These are phyloP conservation scores for Tetrapisispora pingtungensis DNA, from an alignment of 805 yeast species.

Conservation along the genomic window DNA sequence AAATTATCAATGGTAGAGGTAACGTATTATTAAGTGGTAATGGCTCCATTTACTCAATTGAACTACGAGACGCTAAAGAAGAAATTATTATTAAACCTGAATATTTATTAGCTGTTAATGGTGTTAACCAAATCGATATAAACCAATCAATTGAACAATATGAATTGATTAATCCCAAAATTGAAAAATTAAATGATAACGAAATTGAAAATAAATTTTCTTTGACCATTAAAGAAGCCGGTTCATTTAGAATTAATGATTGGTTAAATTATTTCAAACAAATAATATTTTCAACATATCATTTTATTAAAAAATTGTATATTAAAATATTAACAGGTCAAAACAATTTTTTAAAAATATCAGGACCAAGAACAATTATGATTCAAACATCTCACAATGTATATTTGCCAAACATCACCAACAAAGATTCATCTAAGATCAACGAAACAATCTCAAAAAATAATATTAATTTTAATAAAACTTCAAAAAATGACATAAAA, in stretches of 20 bases:
- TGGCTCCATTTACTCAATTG: constrained; percentile 23
- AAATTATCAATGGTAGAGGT: constrained; percentile 25
- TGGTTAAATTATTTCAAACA: background rate
- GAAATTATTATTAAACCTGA: constrained; percentile 22
- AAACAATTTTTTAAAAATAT: constrained; percentile 19
- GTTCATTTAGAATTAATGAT: background rate
- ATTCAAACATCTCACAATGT: constrained; percentile 16
- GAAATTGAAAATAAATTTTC: background rate
- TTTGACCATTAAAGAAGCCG: background rate
- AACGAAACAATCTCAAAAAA: constrained; percentile 1
- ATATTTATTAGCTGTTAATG: constrained; percentile 25
- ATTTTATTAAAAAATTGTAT: constrained; percentile 8
- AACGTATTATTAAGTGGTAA: constrained; percentile 22
- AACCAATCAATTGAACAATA: constrained; percentile 9
- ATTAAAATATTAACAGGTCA: constrained; percentile 14
- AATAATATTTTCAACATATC: background rate
- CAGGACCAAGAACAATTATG: constrained; percentile 28
- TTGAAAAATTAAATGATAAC: background rate
- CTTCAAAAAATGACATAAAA: background rate
- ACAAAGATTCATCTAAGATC: background rate
- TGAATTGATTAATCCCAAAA: background rate
- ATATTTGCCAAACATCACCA: background rate
- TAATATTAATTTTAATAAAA: background rate
- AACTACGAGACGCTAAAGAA: constrained; percentile 16
- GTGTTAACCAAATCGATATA: constrained; percentile 23